These are phyloP conservation scores for Monosporozyma unispora DNA, from an alignment of 805 yeast species.

Conservation along the genomic window DNA sequence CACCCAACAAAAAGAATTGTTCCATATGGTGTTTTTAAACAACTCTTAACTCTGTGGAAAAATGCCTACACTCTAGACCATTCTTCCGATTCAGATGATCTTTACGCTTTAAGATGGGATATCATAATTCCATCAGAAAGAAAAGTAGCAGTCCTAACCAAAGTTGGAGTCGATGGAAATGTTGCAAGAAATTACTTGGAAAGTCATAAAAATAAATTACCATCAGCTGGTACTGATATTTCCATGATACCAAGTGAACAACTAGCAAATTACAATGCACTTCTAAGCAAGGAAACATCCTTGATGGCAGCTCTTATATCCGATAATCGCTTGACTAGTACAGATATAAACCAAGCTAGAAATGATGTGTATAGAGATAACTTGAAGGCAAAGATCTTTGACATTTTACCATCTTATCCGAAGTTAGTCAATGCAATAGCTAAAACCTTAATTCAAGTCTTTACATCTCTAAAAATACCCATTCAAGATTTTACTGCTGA, in stretches of 20 bases:
- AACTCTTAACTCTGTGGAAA: slow-evolving; percentile 37
- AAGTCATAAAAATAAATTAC: slow-evolving; percentile 28
- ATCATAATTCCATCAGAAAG: slow-evolving; percentile 19
- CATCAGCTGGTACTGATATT: slow-evolving; percentile 11
- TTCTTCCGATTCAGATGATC: slow-evolving; percentile 8
- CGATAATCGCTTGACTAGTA: not conserved
- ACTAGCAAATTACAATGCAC: not conserved
- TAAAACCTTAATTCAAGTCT: slow-evolving; percentile 33
- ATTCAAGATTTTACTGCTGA: slow-evolving; percentile 30
- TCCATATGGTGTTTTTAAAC: slow-evolving; percentile 37
- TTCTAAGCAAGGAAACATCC: not conserved
- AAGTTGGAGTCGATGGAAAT: slow-evolving; percentile 26
- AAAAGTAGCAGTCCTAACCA: slow-evolving; percentile 16
- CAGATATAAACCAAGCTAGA: slow-evolving; percentile 24
- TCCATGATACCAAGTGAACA: not conserved
- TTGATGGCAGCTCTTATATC: not conserved
- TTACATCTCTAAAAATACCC: slow-evolving; percentile 28
- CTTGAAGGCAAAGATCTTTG: slow-evolving; percentile 36
- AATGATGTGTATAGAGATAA: slow-evolving; percentile 27
- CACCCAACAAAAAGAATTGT: slow-evolving; percentile 20
- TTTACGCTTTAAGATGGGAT: slow-evolving; percentile 26
- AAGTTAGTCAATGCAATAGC: slow-evolving; percentile 32
- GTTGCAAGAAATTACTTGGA: slow-evolving; percentile 27
- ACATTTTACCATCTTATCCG: slow-evolving; percentile 38
- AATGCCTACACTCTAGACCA: slow-evolving; percentile 33